Base-by-base conservation (phyloP, 345 rosid genomes). In the Pugionium cornutum region DNA sequence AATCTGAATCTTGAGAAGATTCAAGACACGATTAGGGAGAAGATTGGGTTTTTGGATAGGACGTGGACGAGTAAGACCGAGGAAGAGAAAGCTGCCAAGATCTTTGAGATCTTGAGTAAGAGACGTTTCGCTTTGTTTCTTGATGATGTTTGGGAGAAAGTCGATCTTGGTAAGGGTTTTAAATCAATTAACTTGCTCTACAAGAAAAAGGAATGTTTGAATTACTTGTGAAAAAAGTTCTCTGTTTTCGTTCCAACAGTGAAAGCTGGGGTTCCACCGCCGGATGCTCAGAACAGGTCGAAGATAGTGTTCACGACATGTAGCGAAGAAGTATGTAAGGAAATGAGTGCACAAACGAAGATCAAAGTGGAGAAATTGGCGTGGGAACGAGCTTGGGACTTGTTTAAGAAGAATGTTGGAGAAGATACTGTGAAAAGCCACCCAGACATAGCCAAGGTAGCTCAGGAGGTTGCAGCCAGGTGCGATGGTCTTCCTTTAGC, bases 121-220 rank as follows among this genome's bases (percentile, higher is more conserved):
- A 67, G 77, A 67, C 57, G 73, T 7, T 74, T 74, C 5, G 77
- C 68, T 53, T 74, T 74, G 73, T 74, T 74, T 36, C 77, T 74
- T 53, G 77, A 67, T 67, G 78, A 78, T 57, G 58, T 78, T 26
- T 78, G 81, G 81, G 78, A 74, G 50, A 71, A 51, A 29, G 62
- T 78, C 46, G 76, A 78, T 52, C 73, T 74, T 0, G 69, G 77
- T 74, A 74, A 74, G 73, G 11, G 28, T 2, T 58, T 44, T 33
- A 25, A 34, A 25, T 8, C 2, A 3, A 27, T 31, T 27, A 18
- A 67, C 55, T 58, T 65, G 4, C 1, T 2, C 0, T 5, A 0
- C n/a, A 72, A 58, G 70, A 44, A 35, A 7, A 3, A 4, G 0
- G 48, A 0, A 1, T 9, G 40, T 33, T 33, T 10, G 1, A 18